Evolutionary conservation across 768 basidiomycete species (phyloP).

Genomic region (Guyanaporus albipodus): DNA sequence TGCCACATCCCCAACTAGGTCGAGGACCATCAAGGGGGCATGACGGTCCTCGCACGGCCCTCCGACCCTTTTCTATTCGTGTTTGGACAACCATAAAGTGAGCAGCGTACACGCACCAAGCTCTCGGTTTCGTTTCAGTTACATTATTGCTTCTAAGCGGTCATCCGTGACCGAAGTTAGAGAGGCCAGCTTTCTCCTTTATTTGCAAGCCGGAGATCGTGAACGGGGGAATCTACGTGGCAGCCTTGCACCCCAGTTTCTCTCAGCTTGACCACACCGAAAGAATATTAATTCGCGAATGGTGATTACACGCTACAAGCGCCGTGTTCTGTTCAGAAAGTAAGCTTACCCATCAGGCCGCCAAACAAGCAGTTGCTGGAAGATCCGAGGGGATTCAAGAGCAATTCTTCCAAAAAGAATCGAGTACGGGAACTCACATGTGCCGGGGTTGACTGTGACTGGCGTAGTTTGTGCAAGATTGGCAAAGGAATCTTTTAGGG

Average conservation of each 20-base stretch:
- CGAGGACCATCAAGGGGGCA: conserved; percentile 3
- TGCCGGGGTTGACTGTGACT: conserved; percentile 31
- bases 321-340: neutral
- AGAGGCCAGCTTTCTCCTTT: neutral
- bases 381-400: conserved; percentile 3
- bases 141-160: neutral
- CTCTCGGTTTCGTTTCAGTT: neutral
- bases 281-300: conserved; percentile 11
- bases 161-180: neutral
- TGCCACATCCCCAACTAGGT: neutral
- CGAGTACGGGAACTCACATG: neutral
- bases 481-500: conserved; percentile 55
- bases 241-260: neutral
- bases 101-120: neutral
- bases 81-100: neutral
- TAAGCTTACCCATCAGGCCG: neutral
- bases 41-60: conserved; percentile 14
- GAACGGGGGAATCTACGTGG: neutral
- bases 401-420: neutral
- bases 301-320: conserved; percentile 16
- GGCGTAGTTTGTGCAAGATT: conserved; percentile 40
- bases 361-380: conserved; percentile 8
- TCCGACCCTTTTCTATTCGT: conserved; percentile 10
- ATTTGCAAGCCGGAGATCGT: neutral
- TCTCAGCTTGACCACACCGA: neutral